These are phyloP conservation scores for Pseudogymnoascus sp. DNA, from an alignment of 2,329 filamentous ascomycete species.

Conservation along the genomic window DNA sequence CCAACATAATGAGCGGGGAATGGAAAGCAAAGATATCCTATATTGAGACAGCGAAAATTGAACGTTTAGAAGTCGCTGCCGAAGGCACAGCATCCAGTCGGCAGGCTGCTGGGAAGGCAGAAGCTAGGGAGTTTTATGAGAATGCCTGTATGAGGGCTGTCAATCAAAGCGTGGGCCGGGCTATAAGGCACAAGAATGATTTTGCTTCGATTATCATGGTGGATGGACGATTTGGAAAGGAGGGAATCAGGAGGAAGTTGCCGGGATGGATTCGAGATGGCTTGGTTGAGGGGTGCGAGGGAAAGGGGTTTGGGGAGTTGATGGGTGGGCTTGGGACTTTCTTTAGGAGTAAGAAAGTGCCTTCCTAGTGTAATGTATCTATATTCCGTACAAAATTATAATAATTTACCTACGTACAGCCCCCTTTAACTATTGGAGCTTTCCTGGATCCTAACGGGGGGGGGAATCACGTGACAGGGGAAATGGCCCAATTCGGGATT, in stretches of 20 bases:
- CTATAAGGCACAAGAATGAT: conserved; percentile 78
- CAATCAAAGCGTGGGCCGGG: conserved; percentile 90
- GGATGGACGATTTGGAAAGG: conserved; percentile 68
- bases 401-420: not conserved
- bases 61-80: conserved; percentile 27
- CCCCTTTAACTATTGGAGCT: not conserved
- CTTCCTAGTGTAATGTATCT: not conserved
- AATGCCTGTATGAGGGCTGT: conserved; percentile 95
- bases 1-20: conserved; percentile 79
- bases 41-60: conserved; percentile 54
- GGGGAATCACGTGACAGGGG: not conserved
- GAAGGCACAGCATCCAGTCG: conserved; percentile 8
- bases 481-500: not conserved
- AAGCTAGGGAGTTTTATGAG: conserved; percentile 75
- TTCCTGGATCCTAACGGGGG: not conserved
- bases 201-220: conserved; percentile 85
- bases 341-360: conserved; percentile 43
- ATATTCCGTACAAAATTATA: not conserved
- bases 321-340: conserved; percentile 51
- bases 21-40: conserved; percentile 91
- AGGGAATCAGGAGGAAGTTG: conserved; percentile 67
- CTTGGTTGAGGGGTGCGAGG: conserved; percentile 43
- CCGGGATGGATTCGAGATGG: conserved; percentile 81
- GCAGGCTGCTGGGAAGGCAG: conserved; percentile 37
- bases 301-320: conserved; percentile 45